Base-by-base conservation (phyloP, 257 asterid species). In the Eucommia ulmoides region DNA sequence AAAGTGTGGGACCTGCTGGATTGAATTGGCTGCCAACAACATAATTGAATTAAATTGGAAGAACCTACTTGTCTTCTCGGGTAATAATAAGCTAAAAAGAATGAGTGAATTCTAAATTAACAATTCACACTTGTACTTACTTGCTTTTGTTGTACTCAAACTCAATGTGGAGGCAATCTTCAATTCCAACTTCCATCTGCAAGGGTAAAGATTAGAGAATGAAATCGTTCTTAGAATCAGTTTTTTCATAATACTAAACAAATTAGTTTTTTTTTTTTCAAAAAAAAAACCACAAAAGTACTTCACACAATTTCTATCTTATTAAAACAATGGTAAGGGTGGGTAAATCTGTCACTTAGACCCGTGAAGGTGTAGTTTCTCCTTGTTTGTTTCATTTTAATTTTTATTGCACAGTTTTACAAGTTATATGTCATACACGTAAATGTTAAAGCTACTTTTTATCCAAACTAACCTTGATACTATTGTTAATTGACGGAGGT, bases 151-250 rank as follows among this genome's bases (percentile, higher is more conserved):
- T 86, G 85, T 91, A 91, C 78, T 86, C 96, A 55, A 91, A 91
- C 77, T 91, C 98, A 23, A 91, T 91, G 62, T 91, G 98, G 60
- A 91, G 98, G 74, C 98, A 86, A 74, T 91, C 98, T 62, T 91
- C 98, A 44, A 91, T 91, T 44, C 98, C 98, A 47, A 91, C 98
- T 67, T 91, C 98, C 98, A 91, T 91, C 98, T 91, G 69, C 75
- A 72, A 54, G 53, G 51, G 49, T 49, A 25, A 63, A 65, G 51
- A 53, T 23, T 23, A 45, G 53, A 57, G 2, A 24, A 49, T 53
- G 56, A 3, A 23, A 49, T 44, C n/a, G 38, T 52, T 2, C 15
- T 2, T 1, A 2, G 44, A n/a, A 35, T 35, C 11, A 35, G 44
- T 0, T 25, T 16, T 42, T 42, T 22, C 23, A 52, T 24, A 33